A percentile compares a stretch with the other conserved stretches of the same genome.
Conservation (phyloP, 208 protist species). For the Leishmania amazonensis region DNA sequence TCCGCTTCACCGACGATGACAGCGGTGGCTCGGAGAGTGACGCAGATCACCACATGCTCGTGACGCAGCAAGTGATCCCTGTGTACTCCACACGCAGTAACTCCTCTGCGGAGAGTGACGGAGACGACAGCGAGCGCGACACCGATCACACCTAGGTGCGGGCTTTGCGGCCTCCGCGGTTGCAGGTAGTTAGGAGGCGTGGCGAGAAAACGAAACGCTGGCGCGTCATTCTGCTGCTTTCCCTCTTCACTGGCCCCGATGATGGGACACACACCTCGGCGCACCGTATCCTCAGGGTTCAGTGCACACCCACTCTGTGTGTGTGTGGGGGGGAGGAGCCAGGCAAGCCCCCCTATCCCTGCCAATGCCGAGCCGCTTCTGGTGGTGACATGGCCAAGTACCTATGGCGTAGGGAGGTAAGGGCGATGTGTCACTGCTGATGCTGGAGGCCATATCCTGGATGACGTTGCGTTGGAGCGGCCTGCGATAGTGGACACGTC, state of each 20-base stretch:
- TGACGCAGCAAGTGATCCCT: constrained; percentile 69
- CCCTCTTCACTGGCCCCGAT: not conserved
- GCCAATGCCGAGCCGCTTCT: not conserved
- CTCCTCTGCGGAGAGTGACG: constrained; percentile 9
- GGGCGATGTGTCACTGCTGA: not conserved
- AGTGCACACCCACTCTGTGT: not conserved
- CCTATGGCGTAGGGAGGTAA: not conserved
- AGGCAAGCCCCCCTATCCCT: not conserved
- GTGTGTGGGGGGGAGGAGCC: not conserved
- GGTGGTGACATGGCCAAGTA: not conserved
- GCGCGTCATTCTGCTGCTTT: not conserved
- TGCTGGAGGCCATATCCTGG: not conserved
- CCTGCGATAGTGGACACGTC: not conserved
- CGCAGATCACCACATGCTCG: constrained; percentile 36
- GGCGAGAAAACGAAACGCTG: not conserved
- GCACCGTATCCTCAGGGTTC: not conserved
- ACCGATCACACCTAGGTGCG: not conserved
- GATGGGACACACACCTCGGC: not conserved
- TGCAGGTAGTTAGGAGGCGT: not conserved
- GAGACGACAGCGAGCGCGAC: not conserved
- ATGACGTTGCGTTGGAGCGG: not conserved
- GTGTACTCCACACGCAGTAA: constrained; percentile 24
- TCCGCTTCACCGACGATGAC: constrained; percentile 21
- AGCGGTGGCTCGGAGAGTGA: not conserved
- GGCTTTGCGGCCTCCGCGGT: no score